Evolutionary conservation across 1,284 basidiomycete genomes (phyloP).

Genomic region (Boletus smithii): DNA sequence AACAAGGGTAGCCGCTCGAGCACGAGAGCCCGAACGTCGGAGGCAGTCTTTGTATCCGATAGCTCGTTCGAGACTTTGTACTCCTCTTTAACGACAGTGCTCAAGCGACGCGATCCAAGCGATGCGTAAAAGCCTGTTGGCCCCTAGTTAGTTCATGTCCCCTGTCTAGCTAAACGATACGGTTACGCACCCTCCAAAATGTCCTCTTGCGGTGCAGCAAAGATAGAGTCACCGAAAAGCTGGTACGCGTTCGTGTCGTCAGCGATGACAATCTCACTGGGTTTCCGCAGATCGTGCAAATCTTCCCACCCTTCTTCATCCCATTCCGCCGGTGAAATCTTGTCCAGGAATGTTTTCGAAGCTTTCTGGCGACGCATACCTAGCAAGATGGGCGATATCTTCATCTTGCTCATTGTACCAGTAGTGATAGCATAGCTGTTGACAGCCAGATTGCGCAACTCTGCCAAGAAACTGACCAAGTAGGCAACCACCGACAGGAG

Average conservation of each 20-base stretch:
- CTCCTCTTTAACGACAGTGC: constrained; percentile 71
- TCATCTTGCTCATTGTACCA: constrained; percentile 62
- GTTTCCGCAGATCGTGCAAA: constrained; percentile 59
- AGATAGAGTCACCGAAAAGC: constrained; percentile 74
- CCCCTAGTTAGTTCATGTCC: not conserved
- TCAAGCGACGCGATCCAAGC: constrained; percentile 71
- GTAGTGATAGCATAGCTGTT: constrained; percentile 62
- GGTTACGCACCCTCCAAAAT: constrained; percentile 62
- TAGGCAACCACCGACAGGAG: not conserved
- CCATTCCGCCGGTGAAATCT: constrained; percentile 37
- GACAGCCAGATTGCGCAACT: constrained; percentile 82
- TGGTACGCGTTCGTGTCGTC: constrained; percentile 78
- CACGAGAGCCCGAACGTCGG: constrained; percentile 58
- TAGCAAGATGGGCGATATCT: constrained; percentile 67
- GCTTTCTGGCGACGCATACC: constrained; percentile 50
- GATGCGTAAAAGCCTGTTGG: constrained; percentile 58
- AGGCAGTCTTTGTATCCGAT: constrained; percentile 44
- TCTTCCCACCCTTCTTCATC: constrained; percentile 71
- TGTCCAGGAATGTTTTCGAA: constrained; percentile 36
- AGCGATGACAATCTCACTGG: constrained; percentile 69
- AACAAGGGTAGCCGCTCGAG: constrained; percentile 91
- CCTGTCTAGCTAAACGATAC: not conserved
- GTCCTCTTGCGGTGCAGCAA: constrained; percentile 89
- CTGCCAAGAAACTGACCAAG: constrained; percentile 65
- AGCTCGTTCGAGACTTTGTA: constrained; percentile 62